A percentile compares a stretch with the other conserved stretches of the same genome.
These are phyloP conservation scores for Aspergillus diversus DNA, from an alignment of 495 filamentous ascomycete species.

Conservation along the genomic window DNA sequence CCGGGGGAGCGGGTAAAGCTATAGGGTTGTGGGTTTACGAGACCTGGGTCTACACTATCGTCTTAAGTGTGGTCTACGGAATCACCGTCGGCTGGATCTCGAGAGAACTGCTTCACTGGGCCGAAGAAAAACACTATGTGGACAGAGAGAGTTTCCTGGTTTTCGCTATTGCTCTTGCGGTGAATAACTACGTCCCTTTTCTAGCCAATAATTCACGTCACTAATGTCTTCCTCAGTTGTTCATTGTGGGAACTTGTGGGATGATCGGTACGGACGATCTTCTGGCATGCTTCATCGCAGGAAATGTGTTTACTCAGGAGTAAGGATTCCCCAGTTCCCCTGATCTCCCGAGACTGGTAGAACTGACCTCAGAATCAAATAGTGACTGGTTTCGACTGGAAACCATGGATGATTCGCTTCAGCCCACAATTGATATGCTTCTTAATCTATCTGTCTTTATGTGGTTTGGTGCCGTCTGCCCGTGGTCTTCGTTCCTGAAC, in stretches of 20 bases:
- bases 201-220: conserved; percentile 21
- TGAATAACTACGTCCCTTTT: conserved; percentile 44
- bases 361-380: conserved; percentile 20
- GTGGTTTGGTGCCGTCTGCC: conserved; percentile 89
- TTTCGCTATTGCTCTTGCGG: conserved; percentile 81
- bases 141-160: conserved; percentile 91
- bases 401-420: conserved; percentile 85
- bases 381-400: conserved; percentile 90
- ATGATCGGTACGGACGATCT: conserved; percentile 92
- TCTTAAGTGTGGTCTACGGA: conserved; percentile 80
- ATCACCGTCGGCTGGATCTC: conserved; percentile 77
- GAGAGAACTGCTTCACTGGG: conserved; percentile 81
- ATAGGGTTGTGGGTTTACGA: conserved; percentile 86
- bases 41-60: conserved; percentile 82
- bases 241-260: conserved; percentile 84
- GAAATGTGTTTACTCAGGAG: conserved; percentile 89
- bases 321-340: conserved; percentile 31
- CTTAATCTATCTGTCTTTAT: conserved; percentile 86
- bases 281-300: conserved; percentile 90
- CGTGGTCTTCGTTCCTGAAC: conserved; percentile 71
- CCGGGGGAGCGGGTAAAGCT: conserved; percentile 65
- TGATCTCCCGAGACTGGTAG: not conserved
- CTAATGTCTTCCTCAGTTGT: conserved; percentile 52
- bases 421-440: conserved; percentile 88
- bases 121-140: conserved; percentile 79